A percentile compares a stretch with the other conserved stretches of the same genome.
Evolutionary conservation across 257 asterid species (phyloP).

Genomic region (Gardenia jasminoides): DNA sequence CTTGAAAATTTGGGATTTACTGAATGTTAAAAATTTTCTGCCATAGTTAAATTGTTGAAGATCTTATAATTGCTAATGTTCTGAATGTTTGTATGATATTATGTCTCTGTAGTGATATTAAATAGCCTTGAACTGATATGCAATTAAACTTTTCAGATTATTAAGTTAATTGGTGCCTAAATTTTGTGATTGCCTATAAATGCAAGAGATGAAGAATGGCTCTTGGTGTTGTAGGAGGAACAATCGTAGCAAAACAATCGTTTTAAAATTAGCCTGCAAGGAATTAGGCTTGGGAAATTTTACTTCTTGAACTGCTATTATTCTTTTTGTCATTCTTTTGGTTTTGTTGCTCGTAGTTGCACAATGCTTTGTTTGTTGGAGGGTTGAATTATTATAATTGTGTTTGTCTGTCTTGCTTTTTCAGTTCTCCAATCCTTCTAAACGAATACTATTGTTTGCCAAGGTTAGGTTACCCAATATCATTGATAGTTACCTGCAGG

Average conservation of each 20-base stretch:
- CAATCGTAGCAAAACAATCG: neutral
- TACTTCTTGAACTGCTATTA: neutral
- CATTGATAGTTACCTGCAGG: slow-evolving; percentile 49
- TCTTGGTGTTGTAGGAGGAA: neutral
- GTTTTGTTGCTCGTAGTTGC: neutral
- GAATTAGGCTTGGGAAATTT: neutral
- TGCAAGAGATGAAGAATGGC: neutral
- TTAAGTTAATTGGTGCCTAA: neutral
- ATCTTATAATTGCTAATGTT: neutral
- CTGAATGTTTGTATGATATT: neutral
- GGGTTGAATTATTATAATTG: neutral
- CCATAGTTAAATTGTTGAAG: neutral
- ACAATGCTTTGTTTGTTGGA: neutral
- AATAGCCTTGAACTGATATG: neutral
- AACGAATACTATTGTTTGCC: slow-evolving; percentile 9
- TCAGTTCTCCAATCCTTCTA: neutral
- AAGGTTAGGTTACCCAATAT: neutral
- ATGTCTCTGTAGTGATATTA: neutral
- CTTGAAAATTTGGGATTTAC: neutral
- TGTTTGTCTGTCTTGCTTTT: neutral
- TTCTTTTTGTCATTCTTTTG: neutral
- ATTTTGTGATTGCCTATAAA: neutral
- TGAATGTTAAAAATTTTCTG: neutral
- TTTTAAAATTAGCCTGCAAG: neutral
- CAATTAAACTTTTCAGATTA: neutral